Percentiles rank a stretch among this genome's conserved stretches.
These are phyloP conservation scores for Pouteria campechiana DNA, from an alignment of 179 eudicot genomes.

Conservation along the genomic window DNA sequence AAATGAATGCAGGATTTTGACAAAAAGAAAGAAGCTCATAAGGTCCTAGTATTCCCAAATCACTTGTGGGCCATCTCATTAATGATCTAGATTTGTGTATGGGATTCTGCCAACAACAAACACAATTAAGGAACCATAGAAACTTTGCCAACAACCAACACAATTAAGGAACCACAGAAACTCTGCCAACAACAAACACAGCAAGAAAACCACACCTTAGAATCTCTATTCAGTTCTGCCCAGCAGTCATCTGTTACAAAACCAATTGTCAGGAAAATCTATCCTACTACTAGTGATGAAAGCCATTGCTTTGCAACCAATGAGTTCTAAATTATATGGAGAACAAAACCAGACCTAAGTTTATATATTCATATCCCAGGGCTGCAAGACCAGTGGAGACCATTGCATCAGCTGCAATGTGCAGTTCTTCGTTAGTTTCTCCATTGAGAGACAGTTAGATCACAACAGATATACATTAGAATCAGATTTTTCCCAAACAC, in stretches of 20 bases:
- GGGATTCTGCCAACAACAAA: no score
- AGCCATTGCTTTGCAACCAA: no score
- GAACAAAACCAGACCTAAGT: conserved; percentile 23
- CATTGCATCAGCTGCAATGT: conserved; percentile 57
- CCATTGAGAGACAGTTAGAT: no score
- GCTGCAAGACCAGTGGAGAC: conserved; percentile 48
- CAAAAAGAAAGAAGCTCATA: neutral
- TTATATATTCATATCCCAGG: conserved; percentile 47
- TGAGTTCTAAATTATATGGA: neutral
- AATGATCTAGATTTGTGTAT: neutral
- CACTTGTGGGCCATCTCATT: no score
- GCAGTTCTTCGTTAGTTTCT: no score
- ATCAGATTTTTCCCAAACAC: no score
- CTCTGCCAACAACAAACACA: neutral
- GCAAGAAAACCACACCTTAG: conserved; percentile 29
- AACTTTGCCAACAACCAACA: neutral
- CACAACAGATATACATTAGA: no score
- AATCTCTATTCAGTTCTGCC: conserved; percentile 66
- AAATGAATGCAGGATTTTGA: neutral
- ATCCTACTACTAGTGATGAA: neutral
- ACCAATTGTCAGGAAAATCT: no score
- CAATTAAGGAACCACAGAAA: neutral
- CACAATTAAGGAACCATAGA: no score
- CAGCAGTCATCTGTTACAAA: conserved; percentile 66
- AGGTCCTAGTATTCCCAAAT: no score